phyloP scores from a whole-genome alignment of 129 eudicot genomes.

The Heracleum sosnowskyi region DNA sequence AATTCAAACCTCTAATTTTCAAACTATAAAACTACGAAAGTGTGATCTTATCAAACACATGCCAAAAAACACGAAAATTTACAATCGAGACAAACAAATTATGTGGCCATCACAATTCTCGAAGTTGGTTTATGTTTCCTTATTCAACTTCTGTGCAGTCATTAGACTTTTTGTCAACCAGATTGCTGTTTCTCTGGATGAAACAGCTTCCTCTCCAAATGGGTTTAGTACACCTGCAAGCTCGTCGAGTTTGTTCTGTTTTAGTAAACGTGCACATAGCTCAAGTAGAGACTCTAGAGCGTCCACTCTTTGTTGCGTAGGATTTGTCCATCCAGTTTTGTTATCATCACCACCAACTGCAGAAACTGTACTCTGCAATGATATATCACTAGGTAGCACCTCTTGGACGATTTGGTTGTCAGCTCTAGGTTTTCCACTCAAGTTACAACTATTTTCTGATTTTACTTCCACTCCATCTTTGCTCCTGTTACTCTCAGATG shows the following conservation, averaged over 20 bases:
- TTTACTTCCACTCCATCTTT: slow-evolving; percentile 13
- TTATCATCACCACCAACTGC: slow-evolving; percentile 24
- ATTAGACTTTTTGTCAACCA: slow-evolving; percentile 92
- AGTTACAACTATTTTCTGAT: slow-evolving; percentile 11
- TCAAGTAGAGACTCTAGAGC: slow-evolving; percentile 87
- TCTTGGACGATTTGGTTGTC: slow-evolving; percentile 4
- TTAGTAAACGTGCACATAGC: slow-evolving; percentile 73
- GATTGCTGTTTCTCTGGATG: slow-evolving; percentile 97
- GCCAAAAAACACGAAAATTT: slow-evolving; percentile 11
- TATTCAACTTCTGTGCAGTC: slow-evolving; percentile 46
- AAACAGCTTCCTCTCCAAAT: slow-evolving; percentile 83
- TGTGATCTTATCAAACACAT: background rate
- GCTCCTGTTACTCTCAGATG: slow-evolving; percentile 10
- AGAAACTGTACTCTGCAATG: slow-evolving; percentile 12
- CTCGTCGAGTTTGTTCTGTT: slow-evolving; percentile 76
- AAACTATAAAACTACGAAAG: background rate
- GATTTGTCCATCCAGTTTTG: slow-evolving; percentile 33
- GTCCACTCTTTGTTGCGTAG: slow-evolving; percentile 61
- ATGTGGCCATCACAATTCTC: background rate
- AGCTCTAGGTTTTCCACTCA: slow-evolving; percentile 16
- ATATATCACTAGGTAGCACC: slow-evolving; percentile 17
- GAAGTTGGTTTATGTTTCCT: slow-evolving; percentile 26
- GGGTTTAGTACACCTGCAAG: slow-evolving; percentile 86
- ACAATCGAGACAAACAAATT: background rate
- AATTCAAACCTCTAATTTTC: slow-evolving; percentile 17